These are phyloP conservation scores for Musa acuminata DNA, from an alignment of 176 grass and related monocot genomes.

Conservation along the genomic window DNA sequence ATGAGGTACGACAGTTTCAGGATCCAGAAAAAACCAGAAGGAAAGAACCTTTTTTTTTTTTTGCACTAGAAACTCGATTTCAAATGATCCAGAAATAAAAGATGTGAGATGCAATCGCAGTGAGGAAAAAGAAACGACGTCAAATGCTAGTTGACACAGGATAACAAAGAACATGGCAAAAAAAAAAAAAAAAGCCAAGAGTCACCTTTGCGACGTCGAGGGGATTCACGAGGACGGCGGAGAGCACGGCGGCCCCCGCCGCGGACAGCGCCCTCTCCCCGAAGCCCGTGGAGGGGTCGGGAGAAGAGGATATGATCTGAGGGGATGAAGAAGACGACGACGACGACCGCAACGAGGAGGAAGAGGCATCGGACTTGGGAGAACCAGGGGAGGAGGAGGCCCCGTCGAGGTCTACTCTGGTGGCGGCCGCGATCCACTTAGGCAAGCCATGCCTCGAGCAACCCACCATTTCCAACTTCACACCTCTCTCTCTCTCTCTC, in stretches of 20 bases:
- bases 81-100: background rate
- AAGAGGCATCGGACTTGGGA: background rate
- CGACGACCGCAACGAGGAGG: conserved; percentile 6
- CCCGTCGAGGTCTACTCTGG: conserved; percentile 59
- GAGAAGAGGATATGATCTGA: background rate
- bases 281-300: conserved; percentile 32
- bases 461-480: background rate
- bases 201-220: conserved; percentile 90
- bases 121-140: background rate
- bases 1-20: background rate
- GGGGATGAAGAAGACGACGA: background rate
- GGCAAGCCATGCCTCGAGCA: conserved; percentile 47
- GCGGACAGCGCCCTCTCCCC: conserved; percentile 63
- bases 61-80: background rate
- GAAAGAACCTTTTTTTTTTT: background rate
- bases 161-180: background rate
- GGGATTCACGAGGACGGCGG: conserved; percentile 78
- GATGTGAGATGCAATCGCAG: background rate
- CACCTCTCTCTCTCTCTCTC: too few relatives aligned
- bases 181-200: background rate
- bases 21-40: background rate
- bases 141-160: background rate
- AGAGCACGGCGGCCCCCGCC: conserved; percentile 71
- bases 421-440: conserved; percentile 65
- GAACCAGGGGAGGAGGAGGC: background rate